Percentiles rank a stretch among this genome's conserved stretches.
Evolutionary conservation across 2,329 filamentous ascomycete species (phyloP).

Genomic region (Trematosphaeria pertusa): DNA sequence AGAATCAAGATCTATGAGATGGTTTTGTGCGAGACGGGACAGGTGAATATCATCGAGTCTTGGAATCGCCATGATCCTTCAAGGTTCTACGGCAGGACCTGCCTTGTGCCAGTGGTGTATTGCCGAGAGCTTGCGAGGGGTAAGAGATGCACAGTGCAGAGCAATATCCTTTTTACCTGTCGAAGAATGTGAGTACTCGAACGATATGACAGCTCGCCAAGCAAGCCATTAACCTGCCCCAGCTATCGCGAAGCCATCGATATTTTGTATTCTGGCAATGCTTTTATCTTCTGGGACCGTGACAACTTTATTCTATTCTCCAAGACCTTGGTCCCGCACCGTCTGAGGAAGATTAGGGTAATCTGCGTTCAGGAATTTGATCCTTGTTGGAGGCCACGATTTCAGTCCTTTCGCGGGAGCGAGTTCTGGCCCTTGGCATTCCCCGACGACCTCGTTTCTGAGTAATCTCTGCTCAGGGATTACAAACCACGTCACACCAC

Average conservation of each 20-base stretch:
- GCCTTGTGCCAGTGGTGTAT: too few relatives aligned
- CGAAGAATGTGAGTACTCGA: slow-evolving; percentile 3
- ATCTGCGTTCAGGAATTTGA: slow-evolving; percentile 2
- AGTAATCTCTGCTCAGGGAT: too few relatives aligned
- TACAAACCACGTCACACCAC: too few relatives aligned
- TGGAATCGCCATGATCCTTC: neutral
- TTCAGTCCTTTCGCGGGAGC: neutral
- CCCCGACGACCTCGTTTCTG: too few relatives aligned
- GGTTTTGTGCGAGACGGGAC: slow-evolving; percentile 8
- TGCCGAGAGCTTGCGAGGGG: too few relatives aligned
- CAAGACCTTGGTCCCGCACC: neutral
- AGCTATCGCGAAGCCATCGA: slow-evolving; percentile 11
- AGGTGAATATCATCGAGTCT: slow-evolving; percentile 7
- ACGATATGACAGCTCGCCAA: neutral
- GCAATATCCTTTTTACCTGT: slow-evolving; percentile 6
- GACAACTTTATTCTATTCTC: slow-evolving; percentile 1
- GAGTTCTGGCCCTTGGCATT: too few relatives aligned
- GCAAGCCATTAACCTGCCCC: neutral
- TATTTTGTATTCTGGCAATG: slow-evolving; percentile 6
- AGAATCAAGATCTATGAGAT: slow-evolving; percentile 10
- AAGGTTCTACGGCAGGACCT: slow-evolving; percentile 4
- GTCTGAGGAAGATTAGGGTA: slow-evolving; percentile 1
- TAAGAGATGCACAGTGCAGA: slow-evolving; percentile 10
- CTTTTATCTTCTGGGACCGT: slow-evolving; percentile 2
- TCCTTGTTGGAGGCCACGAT: neutral